Evolutionary conservation across 2,329 filamentous ascomycete genomes (phyloP), one percentile per base, ranked within the genome.

Genomic region (Aplosporella prunicola): DNA sequence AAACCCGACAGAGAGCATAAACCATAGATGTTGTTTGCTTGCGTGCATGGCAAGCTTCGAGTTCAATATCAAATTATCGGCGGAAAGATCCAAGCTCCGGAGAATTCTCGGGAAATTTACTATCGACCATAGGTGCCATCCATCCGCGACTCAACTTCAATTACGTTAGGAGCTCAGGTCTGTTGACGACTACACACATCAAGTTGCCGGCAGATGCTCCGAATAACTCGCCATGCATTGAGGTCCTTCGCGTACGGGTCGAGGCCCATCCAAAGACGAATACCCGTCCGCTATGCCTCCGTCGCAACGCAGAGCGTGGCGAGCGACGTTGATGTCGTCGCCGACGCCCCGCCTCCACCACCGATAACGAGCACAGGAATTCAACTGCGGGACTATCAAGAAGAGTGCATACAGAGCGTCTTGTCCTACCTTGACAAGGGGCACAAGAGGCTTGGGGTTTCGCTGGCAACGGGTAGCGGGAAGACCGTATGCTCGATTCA

Each of bases 381-480:
- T 37, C 71, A 71, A 39, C 75, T 93, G 27, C 81, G 87, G 47
- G 69, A 82, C 48, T 95, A 94, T 53, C 88, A 95, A 56, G 80
- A 91, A 65, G 86, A 94, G 69, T 93, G 85, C 53, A 93, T 95
- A 43, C 76, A 83, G 51, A 78, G 86, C 0, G 82, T 94, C 3
- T 62, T 93, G 1, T 61, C 69, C 2, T 76, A 86, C 39, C 57
- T 93, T 1, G 57, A 72, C 3, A 61, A 74, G 22, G 87, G 87
- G 0, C 76, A 88, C 47, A 87, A 83, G 51, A 74, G 88, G 5
- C 64, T 94, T 2, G 87, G 87, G 0, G 73, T 94, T 5, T 94
- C 88, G 0, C 60, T 95, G 23, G 88, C 87, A 3, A 95, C 88
- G 3, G 87, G 88, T 1, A 78, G 82, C 45, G 87, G 87, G 5